Conservation (phyloP, 2,329 filamentous ascomycete genomes). For the Botrytis sinoallii region DNA sequence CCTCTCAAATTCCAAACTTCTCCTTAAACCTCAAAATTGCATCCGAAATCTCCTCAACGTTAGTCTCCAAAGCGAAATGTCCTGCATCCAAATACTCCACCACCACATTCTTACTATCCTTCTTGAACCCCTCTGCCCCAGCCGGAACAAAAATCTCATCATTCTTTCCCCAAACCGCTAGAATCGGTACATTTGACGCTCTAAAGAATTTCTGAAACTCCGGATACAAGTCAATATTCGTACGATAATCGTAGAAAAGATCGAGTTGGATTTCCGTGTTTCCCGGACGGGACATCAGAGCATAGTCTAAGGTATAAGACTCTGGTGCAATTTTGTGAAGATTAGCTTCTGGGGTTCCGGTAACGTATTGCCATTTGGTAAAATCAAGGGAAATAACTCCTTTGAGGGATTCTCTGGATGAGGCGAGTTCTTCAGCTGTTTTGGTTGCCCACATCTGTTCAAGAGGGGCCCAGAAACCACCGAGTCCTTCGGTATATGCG, state of each 20-base stretch:
- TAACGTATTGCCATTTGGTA: conserved; percentile 31
- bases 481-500: conserved; percentile 55
- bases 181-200: conserved; percentile 48
- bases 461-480: conserved; percentile 35
- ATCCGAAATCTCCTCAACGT: conserved; percentile 27
- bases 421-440: conserved; percentile 20
- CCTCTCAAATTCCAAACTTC: conserved; percentile 27
- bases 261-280: conserved; percentile 54
- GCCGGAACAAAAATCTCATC: conserved; percentile 50
- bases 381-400: conserved; percentile 25
- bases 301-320: conserved; percentile 47
- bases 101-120: conserved; percentile 48
- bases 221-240: conserved; percentile 53
- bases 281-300: conserved; percentile 48
- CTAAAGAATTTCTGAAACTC: conserved; percentile 55
- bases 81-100: conserved; percentile 52
- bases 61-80: conserved; percentile 48
- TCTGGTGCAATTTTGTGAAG: conserved; percentile 26
- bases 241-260: conserved; percentile 55
- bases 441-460: conserved; percentile 25
- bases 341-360: conserved; percentile 15
- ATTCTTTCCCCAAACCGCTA: conserved; percentile 58
- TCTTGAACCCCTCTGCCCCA: conserved; percentile 53
- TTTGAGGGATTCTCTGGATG: conserved; percentile 15
- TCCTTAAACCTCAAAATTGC: conserved; percentile 32